Evolutionary conservation across 495 filamentous ascomycete species (phyloP), one percentile per base, ranked within the genome.

Genomic region (Trichocladium uniseriatum): DNA sequence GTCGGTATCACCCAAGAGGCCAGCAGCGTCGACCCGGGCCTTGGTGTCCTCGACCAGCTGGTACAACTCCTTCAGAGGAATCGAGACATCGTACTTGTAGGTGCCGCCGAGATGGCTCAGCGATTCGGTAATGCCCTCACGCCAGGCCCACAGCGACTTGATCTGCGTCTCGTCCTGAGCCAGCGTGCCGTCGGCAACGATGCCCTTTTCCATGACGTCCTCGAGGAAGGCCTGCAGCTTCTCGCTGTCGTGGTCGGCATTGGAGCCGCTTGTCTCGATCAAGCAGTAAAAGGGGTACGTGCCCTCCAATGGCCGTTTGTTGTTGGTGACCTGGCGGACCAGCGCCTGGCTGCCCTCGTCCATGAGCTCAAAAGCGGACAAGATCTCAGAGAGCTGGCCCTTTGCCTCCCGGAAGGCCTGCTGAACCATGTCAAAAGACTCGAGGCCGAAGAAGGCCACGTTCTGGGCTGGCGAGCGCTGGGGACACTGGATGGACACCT

Each of bases 31-130:
- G 22, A 97, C 71, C 10, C 83, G 79, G 43, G 78, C 79, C 49
- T 79, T 75, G 31, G 81, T 82, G 54, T 95, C 92, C 48, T 89
- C 85, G 7, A 98, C 94, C 16, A 98, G 75, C 53, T 76, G 69
- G 66, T 97, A 98, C 57, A 98, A 76, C 51, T 94, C 80, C n/a
- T 77, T 62, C 8, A 98, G 69, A 6, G 92, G 92, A 44, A 98
- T 94, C 14, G 92, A 97, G 6, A 98, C 76, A 61, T 98, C 92
- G 67, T 98, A 98, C 69, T 97, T 97, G 78, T 97, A 98, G 21
- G 89, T 89, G 8, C 91, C 92, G 24, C 92, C 92, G 69, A 87
- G 89, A 63, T 97, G 91, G 53, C 88, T 84, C 22, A 90, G 65
- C 20, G 78, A 76, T 69, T 98, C 92, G 0, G 94, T 79, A 52